phyloP scores from a whole-genome alignment of 257 asterid species.

The Gentiana macrophylla region DNA sequence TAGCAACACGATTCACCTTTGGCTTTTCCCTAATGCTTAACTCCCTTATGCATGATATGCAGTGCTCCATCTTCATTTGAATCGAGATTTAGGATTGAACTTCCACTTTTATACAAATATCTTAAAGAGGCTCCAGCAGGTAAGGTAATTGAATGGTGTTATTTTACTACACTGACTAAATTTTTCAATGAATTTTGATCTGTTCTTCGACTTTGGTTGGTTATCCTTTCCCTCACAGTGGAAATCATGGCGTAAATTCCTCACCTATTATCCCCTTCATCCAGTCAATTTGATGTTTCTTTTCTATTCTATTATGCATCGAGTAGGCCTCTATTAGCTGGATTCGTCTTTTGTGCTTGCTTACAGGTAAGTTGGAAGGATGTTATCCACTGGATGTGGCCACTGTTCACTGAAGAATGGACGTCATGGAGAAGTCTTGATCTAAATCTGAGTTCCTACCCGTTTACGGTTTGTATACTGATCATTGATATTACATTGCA shows the following conservation, averaged over 20 bases:
- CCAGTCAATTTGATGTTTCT: not conserved
- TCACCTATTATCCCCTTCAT: not conserved
- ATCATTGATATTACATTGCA: conserved; percentile 17
- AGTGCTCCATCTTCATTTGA: conserved; percentile 96
- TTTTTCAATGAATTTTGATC: not conserved
- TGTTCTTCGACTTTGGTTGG: not conserved
- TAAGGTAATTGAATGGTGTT: conserved; percentile 31
- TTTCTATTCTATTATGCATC: conserved; percentile 3
- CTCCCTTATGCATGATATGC: conserved; percentile 18
- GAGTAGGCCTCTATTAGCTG: not conserved
- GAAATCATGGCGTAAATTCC: not conserved
- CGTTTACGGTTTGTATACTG: conserved; percentile 60
- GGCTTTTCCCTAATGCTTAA: conserved; percentile 12
- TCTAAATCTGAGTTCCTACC: conserved; percentile 69
- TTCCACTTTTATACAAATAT: conserved; percentile 69
- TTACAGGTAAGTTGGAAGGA: conserved; percentile 86
- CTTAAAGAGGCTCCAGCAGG: conserved; percentile 69
- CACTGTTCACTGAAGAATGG: conserved; percentile 88
- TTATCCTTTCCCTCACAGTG: conserved; percentile 1
- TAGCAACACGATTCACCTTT: not conserved
- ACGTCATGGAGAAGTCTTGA: conserved; percentile 84
- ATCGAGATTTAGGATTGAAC: conserved; percentile 55
- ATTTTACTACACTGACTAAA: too few species aligned
- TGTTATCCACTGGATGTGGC: conserved; percentile 98
- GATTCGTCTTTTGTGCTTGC: conserved; percentile 5